Evolutionary conservation across 331 rosid genomes (phyloP), one percentile per base, ranked within the genome.

Genomic region (Quercus tomentella): DNA sequence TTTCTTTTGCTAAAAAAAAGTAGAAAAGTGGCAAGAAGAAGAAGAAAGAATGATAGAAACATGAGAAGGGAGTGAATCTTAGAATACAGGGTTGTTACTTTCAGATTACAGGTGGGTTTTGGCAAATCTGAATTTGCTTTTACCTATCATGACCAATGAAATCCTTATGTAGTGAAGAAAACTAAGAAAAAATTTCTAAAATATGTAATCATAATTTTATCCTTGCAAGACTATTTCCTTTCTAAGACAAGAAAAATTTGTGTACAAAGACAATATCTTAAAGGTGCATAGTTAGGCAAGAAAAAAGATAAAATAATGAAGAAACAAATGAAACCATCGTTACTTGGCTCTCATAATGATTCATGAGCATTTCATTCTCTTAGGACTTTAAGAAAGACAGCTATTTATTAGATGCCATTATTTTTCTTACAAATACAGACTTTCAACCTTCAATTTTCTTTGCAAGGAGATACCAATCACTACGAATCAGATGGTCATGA

Each of bases 1-100:
- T 63, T 76, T 73, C 22, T 57, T 79, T 58, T 82, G 25, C 57
- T 61, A 10, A 66, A 70, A 73, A 52, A 51, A 62, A 43, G 52
- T 72, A 80, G 70, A n/a, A 76, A 30, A 54, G 76, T 41, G 25
- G n/a, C 60, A 67, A 71, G 41, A 30, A 74, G 54, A 6, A 73
- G 72, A 25, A 37, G 41, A 7, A 14, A 49, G 41, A 15, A 55
- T 12, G 41, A 65, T 11, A 61, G 3, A 55, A 43, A 68, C 49
- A 16, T 49, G 74, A 56, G 56, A 69, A 71, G 45, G 45, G 54
- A 81, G 30, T 18, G 9, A 76, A 67, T 67, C 28, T 30, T 28
- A 28, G 7, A 28, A 26, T 63, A 65, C 20, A 16, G 45, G 23
- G 45, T 65, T 28, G 45, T 17, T n/a, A 18, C 21, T 63, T 75